Base-by-base conservation (phyloP, 2,329 filamentous ascomycete genomes). In the Clarireedia homoeocarpa region DNA sequence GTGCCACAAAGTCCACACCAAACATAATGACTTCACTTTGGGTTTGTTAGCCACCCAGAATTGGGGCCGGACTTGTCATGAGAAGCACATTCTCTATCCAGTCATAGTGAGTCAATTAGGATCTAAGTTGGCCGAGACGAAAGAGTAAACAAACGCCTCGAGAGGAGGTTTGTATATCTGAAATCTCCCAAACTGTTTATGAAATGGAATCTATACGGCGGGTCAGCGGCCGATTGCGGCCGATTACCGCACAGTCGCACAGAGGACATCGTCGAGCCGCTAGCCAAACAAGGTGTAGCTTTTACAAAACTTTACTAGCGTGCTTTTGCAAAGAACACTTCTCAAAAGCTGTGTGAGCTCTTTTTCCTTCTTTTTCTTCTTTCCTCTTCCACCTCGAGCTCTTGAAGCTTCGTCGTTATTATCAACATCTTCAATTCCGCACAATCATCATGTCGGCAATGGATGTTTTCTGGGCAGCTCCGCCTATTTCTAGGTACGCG, bases 401-500 rank as follows among this genome's bases (percentile, higher is more conserved):
- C 23, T 24, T 10, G 12, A 46, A 46, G 17, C 46, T 53, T 48
- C n/a, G 30, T 36, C 51, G 23, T 46, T 42, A 38, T 51, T 55
- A 30, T 48, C 42, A 48, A 34, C 39, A 56, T 36, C 53, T 56
- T 26, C 40, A 55, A 53, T 38, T 44, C 53, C 53, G 46, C 12
- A 38, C 46, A 44, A 50, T 58, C 57, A 63, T 57, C 53, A 69
- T 67, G 66, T 69, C 67, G 67, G 63, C 65, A 56, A 81, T 83
- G 77, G 82, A 85, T 71, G 74, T 75, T 61, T 86, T 85, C 69
- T 85, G 81, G 80, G 75, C 77, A 63, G 78, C 81, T 64, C 84
- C 84, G 66, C 84, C 84, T 55, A 80, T 88, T 63, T 76, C 81
- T 56, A 82, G 84, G 84, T 87, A 77, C 66, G 75, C 65, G n/a